These are phyloP conservation scores for Dichotomopilus funicola DNA, from an alignment of 2,329 filamentous ascomycete species.

Conservation along the genomic window DNA sequence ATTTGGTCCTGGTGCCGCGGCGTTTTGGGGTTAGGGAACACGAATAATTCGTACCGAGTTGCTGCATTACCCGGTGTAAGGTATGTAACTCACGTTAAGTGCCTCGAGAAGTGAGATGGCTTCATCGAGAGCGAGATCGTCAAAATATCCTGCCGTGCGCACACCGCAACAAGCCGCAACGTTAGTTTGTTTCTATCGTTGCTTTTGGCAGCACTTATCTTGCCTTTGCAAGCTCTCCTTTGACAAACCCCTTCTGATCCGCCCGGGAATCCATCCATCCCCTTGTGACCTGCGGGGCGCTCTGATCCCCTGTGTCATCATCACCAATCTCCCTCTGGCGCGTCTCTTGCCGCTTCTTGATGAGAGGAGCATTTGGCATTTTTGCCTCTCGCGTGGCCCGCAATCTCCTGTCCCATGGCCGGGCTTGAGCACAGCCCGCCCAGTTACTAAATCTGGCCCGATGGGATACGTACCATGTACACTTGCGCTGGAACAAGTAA, in stretches of 20 bases:
- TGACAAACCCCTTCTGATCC: neutral
- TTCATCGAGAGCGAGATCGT: neutral
- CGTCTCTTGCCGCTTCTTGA: neutral
- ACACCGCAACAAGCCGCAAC: neutral
- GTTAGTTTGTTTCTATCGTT: neutral
- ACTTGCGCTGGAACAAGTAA: no score
- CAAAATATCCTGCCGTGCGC: neutral
- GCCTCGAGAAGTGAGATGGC: no score
- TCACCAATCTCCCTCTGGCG: slow-evolving; percentile 1
- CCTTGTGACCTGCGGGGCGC: slow-evolving; percentile 3
- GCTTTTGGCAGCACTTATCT: neutral
- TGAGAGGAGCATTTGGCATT: neutral
- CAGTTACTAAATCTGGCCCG: slow-evolving; percentile 1
- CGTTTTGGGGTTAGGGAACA: neutral
- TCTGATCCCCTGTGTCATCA: slow-evolving; percentile 1
- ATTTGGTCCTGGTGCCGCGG: neutral
- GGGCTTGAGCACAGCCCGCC: neutral
- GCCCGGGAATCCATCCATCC: neutral
- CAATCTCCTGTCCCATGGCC: neutral
- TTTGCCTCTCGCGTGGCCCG: no score
- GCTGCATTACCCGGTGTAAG: no score
- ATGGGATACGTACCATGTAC: neutral
- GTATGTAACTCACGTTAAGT: no score
- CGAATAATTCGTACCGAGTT: no score
- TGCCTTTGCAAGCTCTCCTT: neutral